Conservation (phyloP, 139 green algal species). For the Closterium sp. region DNA sequence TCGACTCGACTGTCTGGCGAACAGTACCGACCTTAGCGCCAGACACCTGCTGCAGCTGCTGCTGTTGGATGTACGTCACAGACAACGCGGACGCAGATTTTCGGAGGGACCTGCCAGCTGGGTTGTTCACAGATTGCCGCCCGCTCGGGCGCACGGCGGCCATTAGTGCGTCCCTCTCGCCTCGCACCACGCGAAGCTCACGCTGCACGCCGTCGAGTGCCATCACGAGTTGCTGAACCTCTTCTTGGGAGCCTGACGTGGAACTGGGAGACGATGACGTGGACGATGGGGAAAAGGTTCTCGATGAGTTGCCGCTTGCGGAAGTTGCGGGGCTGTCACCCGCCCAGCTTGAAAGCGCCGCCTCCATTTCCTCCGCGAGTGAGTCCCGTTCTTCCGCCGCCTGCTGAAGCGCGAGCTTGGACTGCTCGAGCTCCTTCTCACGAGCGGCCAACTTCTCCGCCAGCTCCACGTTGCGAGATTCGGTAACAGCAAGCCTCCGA, state of each 20-base stretch:
- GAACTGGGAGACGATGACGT: not conserved
- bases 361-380: not conserved
- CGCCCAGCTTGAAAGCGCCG: not conserved
- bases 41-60: not conserved
- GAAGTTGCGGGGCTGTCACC: not conserved
- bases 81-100: not conserved
- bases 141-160: not conserved
- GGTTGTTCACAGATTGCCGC: not conserved
- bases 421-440: not conserved
- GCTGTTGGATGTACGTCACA: not conserved
- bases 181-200: not conserved
- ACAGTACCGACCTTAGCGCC: not conserved
- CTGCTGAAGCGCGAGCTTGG: not conserved
- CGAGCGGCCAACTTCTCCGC: not conserved
- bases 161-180: not conserved
- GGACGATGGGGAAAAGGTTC: not conserved
- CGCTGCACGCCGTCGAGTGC: not conserved
- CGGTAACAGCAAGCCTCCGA: not conserved
- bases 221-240: not conserved
- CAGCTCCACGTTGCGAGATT: not conserved
- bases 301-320: not conserved
- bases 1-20: not conserved
- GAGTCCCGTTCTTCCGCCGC: not conserved
- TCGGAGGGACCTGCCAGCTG: not conserved
- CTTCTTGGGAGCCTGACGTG: too few species aligned